Conservation (phyloP, 2,329 filamentous ascomycete species). For the Acrodontium crateriforme region DNA sequence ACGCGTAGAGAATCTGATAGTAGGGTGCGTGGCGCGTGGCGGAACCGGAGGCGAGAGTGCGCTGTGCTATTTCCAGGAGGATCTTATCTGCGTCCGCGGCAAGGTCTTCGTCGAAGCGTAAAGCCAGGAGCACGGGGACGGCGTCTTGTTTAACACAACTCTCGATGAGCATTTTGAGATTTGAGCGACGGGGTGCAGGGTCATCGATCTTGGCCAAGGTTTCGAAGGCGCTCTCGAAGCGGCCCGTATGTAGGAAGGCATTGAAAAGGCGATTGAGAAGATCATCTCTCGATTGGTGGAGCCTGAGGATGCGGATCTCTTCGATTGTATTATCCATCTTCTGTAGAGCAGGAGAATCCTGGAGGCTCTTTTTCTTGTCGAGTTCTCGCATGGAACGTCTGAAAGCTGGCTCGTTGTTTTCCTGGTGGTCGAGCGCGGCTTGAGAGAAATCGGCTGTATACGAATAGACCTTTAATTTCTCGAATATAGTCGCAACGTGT, state of each 20-base stretch:
- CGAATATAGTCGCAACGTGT: constrained; percentile 72
- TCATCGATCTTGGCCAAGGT: constrained; percentile 63
- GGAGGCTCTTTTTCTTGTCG: constrained; percentile 15
- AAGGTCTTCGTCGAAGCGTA: constrained; percentile 63
- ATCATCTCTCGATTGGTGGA: constrained; percentile 41
- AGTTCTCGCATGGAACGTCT: constrained; percentile 11
- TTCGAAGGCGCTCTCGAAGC: constrained; percentile 71
- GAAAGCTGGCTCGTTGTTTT: constrained; percentile 8
- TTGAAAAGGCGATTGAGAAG: constrained; percentile 75
- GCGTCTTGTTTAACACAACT: constrained; percentile 20
- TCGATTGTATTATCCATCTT: constrained; percentile 16
- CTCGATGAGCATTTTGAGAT: constrained; percentile 52
- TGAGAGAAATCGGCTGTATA: constrained; percentile 75
- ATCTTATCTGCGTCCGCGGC: constrained; percentile 67
- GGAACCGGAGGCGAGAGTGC: constrained; percentile 42
- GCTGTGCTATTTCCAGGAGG: constrained; percentile 56
- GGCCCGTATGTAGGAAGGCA: constrained; percentile 62
- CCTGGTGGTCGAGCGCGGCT: constrained; percentile 9
- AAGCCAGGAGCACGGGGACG: constrained; percentile 41
- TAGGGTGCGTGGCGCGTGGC: constrained; percentile 44
- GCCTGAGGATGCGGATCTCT: constrained; percentile 21
- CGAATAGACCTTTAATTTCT: constrained; percentile 60
- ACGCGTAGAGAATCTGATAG: constrained; percentile 81
- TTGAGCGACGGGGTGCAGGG: constrained; percentile 34
- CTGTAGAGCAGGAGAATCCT: constrained; percentile 15